Evolutionary conservation across 352 stramenopile genomes (phyloP).

Genomic region (Elongisporangium anandrum): DNA sequence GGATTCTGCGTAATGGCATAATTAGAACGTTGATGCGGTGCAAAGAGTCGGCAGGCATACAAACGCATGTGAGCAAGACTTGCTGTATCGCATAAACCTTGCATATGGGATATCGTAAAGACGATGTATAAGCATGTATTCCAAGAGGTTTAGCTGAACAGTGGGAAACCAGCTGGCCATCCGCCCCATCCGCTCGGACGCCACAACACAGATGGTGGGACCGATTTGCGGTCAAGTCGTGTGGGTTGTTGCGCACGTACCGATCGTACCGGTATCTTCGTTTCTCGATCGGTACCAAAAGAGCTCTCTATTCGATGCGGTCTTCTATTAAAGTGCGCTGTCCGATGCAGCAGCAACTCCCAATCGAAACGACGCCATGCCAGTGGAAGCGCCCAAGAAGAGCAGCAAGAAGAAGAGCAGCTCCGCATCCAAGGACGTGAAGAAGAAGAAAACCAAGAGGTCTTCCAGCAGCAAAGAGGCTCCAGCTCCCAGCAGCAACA

Average conservation of each 20-base stretch:
- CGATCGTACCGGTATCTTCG: slow-evolving; percentile 1
- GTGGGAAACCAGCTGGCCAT: neutral
- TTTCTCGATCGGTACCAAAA: slow-evolving; percentile 1
- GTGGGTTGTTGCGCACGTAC: neutral
- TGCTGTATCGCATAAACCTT: neutral
- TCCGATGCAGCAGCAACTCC: slow-evolving; percentile 16
- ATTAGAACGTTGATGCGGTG: neutral
- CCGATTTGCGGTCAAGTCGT: neutral
- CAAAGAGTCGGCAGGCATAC: neutral
- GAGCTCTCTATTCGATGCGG: neutral
- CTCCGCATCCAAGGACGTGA: slow-evolving; percentile 24
- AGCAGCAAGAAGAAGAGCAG: slow-evolving; percentile 21
- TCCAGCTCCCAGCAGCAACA: slow-evolving; percentile 1
- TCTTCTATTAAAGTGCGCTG: neutral
- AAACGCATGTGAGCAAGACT: neutral
- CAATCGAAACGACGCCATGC: slow-evolving; percentile 17
- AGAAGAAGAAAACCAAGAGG: slow-evolving; percentile 17
- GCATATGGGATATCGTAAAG: neutral
- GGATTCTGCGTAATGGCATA: neutral
- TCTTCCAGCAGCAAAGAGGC: slow-evolving; percentile 8
- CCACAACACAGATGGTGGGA: neutral
- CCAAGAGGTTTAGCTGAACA: neutral
- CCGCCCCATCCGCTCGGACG: neutral
- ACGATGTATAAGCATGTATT: neutral
- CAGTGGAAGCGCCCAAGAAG: slow-evolving; percentile 7